Evolutionary conservation across 305 asterid genomes (phyloP).

Genomic region (Rubia tinctorum): DNA sequence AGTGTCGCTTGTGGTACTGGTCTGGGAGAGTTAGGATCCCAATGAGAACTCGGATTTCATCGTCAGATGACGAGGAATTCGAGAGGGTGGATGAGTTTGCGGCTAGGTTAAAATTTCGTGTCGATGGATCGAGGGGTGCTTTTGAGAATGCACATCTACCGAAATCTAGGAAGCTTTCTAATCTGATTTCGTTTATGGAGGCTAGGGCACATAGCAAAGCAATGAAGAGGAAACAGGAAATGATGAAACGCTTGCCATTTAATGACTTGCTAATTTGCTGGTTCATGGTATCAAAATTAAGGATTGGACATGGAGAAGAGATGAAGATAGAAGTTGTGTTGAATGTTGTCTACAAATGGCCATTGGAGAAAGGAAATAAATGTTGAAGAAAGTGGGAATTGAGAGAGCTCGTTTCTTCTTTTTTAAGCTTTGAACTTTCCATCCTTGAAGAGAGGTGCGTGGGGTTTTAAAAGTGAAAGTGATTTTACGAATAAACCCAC

Average conservation of each 20-base stretch:
- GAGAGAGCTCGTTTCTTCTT: constrained; percentile 25
- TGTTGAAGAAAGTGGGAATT: constrained; percentile 7
- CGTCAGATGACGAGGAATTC: constrained; percentile 17
- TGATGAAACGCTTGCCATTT: constrained; percentile 45
- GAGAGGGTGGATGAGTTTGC: constrained; percentile 11
- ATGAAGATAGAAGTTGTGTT: not conserved
- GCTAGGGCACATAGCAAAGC: constrained; percentile 63
- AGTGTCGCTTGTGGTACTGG: constrained; percentile 78
- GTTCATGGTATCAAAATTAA: constrained; percentile 35
- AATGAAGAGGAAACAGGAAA: constrained; percentile 53
- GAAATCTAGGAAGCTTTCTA: constrained; percentile 42
- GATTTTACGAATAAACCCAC: not conserved
- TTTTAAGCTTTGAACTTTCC: constrained; percentile 46
- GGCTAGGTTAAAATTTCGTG: not conserved
- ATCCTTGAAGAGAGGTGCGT: constrained; percentile 27
- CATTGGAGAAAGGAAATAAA: constrained; percentile 18
- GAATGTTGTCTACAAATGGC: constrained; percentile 9
- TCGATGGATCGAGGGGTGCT: not conserved
- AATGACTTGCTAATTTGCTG: constrained; percentile 29
- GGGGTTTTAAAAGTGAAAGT: not conserved
- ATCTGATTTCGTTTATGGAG: constrained; percentile 60
- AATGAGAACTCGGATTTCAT: constrained; percentile 51
- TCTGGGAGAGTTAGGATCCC: constrained; percentile 88
- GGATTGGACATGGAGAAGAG: constrained; percentile 16
- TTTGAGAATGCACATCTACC: constrained; percentile 40